phyloP scores from a whole-genome alignment of 768 basidiomycete genomes.

The Gloeostereum incarnatum region DNA sequence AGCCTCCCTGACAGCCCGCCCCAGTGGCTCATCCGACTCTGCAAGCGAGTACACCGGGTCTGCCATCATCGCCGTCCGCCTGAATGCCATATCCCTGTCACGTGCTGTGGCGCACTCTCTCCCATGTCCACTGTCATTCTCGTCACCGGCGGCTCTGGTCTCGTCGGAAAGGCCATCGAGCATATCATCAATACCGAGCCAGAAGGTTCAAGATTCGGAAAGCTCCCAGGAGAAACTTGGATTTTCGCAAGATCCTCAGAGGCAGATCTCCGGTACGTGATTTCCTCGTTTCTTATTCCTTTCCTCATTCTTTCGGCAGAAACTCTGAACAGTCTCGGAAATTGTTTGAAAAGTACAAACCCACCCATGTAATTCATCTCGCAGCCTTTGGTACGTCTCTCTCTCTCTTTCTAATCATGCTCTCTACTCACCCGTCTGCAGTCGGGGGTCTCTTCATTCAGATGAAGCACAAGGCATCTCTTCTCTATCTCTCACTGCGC shows the following conservation, averaged over 20 bases:
- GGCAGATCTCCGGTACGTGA: slow-evolving; percentile 68
- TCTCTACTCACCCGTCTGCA: slow-evolving; percentile 17
- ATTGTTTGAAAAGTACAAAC: slow-evolving; percentile 85
- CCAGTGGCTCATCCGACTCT: slow-evolving; percentile 41
- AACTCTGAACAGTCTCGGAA: slow-evolving; percentile 58
- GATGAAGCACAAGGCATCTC: slow-evolving; percentile 80
- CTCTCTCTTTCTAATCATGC: not conserved
- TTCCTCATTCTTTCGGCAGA: slow-evolving; percentile 25
- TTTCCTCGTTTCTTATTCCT: not conserved
- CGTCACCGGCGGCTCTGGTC: slow-evolving; percentile 79
- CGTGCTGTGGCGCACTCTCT: not conserved
- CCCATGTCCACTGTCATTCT: slow-evolving; percentile 46
- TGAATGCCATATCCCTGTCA: not conserved
- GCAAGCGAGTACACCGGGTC: slow-evolving; percentile 57
- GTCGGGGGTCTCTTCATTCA: slow-evolving; percentile 95
- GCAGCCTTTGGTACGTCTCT: slow-evolving; percentile 73
- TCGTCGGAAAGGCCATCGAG: slow-evolving; percentile 81
- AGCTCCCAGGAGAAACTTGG: slow-evolving; percentile 72
- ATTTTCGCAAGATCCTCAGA: slow-evolving; percentile 74
- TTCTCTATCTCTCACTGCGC: not conserved
- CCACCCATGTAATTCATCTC: slow-evolving; percentile 94
- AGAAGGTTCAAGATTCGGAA: slow-evolving; percentile 72
- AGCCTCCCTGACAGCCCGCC: slow-evolving; percentile 64
- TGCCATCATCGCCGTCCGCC: slow-evolving; percentile 16
- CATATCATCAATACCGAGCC: slow-evolving; percentile 74